Conservation (phyloP, 345 rosid genomes). For the Raphanus sativus region DNA sequence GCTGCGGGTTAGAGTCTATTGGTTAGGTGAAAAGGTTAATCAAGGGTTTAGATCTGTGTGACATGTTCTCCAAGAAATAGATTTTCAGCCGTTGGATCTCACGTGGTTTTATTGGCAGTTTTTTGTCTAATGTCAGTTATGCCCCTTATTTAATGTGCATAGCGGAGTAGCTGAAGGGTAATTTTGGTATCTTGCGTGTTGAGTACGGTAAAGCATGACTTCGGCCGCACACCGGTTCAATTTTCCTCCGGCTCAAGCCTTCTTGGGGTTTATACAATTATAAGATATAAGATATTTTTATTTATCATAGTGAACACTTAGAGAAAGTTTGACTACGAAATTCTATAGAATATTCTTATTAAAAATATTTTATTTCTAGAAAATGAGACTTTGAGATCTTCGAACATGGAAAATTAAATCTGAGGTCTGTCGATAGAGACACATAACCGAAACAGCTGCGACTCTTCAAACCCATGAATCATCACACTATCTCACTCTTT, state of each 20-base stretch:
- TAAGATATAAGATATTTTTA: neutral
- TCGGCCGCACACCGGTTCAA: neutral
- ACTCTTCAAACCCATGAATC: neutral
- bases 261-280: neutral
- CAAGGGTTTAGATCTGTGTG: constrained; percentile 33
- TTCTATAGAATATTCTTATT: neutral
- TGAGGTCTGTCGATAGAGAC: neutral
- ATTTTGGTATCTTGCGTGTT: neutral
- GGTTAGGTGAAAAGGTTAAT: constrained; percentile 23
- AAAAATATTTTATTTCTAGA: neutral
- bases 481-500: neutral
- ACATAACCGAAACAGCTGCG: neutral
- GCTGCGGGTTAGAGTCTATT: constrained; percentile 10
- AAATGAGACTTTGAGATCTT: neutral
- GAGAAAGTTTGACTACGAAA: neutral
- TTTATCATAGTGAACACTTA: neutral
- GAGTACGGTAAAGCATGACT: neutral
- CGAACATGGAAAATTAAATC: neutral
- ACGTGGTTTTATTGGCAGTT: constrained; percentile 29
- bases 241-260: neutral
- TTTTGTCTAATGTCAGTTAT: neutral
- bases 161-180: neutral
- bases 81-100: constrained; percentile 40
- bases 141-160: neutral
- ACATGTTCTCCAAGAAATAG: constrained; percentile 36